A percentile compares a stretch with the other conserved stretches of the same genome.
These are phyloP conservation scores for Lactarius hatsudake DNA, from an alignment of 768 basidiomycete genomes.

Conservation along the genomic window DNA sequence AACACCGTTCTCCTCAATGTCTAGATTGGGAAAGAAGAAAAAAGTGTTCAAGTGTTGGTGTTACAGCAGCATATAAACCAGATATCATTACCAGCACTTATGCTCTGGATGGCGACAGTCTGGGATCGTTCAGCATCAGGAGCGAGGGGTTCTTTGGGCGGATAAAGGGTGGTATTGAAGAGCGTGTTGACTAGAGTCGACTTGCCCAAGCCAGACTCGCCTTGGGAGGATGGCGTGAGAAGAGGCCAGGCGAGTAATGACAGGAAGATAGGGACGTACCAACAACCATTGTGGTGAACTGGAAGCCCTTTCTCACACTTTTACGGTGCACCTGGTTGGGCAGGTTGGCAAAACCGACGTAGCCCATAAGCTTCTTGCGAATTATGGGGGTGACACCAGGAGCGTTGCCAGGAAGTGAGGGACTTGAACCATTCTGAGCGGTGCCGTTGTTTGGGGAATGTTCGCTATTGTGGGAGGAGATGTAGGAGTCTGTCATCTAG, in stretches of 20 bases:
- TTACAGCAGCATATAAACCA: background rate
- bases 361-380: constrained; percentile 93
- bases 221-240: constrained; percentile 40
- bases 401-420: constrained; percentile 45
- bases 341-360: constrained; percentile 95
- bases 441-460: constrained; percentile 54
- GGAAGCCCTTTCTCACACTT: constrained; percentile 97
- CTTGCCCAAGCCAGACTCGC: constrained; percentile 98
- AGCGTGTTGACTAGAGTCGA: constrained; percentile 98
- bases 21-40: constrained; percentile 47
- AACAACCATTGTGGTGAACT: constrained; percentile 99
- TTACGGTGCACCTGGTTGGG: constrained; percentile 99
- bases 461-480: constrained; percentile 65
- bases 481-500: constrained; percentile 76
- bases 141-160: constrained; percentile 77
- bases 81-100: constrained; percentile 77
- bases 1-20: constrained; percentile 98
- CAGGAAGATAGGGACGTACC: constrained; percentile 57
- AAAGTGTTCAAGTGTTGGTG: background rate
- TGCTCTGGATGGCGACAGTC: constrained; percentile 98
- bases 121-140: constrained; percentile 85
- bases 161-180: constrained; percentile 95
- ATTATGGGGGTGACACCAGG: constrained; percentile 41
- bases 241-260: constrained; percentile 10
- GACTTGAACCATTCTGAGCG: constrained; percentile 58